Conservation (phyloP, 2,329 filamentous ascomycete genomes). For the Bipolaris oryzae region DNA sequence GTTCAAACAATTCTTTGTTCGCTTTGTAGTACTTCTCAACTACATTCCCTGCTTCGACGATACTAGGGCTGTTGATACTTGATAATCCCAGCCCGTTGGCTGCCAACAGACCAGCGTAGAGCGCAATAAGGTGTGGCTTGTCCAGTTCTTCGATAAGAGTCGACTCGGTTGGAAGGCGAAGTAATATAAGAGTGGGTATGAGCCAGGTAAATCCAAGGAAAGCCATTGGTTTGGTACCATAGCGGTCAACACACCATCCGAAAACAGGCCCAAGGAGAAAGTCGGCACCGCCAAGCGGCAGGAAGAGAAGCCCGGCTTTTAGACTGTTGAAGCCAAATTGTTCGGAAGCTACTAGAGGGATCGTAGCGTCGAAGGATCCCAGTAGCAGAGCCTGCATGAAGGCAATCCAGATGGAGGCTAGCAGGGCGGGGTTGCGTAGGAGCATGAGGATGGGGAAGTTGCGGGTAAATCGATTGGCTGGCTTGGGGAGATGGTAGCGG, state of each 20-base stretch:
- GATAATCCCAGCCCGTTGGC: conserved; percentile 60
- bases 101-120: conserved; percentile 55
- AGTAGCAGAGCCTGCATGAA: conserved; percentile 46
- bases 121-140: conserved; percentile 46
- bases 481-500: conserved; percentile 52
- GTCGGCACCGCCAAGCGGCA: conserved; percentile 53
- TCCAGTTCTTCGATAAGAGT: conserved; percentile 24
- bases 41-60: conserved; percentile 63
- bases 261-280: conserved; percentile 55
- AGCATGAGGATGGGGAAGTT: conserved; percentile 57
- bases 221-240: conserved; percentile 52
- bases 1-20: conserved; percentile 61
- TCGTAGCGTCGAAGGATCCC: conserved; percentile 56
- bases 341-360: conserved; percentile 53
- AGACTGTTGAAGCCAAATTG: conserved; percentile 55
- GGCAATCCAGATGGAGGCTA: conserved; percentile 43
- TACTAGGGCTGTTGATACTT: conserved; percentile 59
- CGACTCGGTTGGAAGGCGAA: conserved; percentile 48
- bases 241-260: conserved; percentile 56
- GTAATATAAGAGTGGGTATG: conserved; percentile 50
- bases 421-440: conserved; percentile 40
- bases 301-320: conserved; percentile 53
- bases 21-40: conserved; percentile 62
- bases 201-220: conserved; percentile 53
- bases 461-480: conserved; percentile 50